These are phyloP conservation scores for Sporothrix luriei DNA, from an alignment of 2,329 filamentous ascomycete species.

Conservation along the genomic window DNA sequence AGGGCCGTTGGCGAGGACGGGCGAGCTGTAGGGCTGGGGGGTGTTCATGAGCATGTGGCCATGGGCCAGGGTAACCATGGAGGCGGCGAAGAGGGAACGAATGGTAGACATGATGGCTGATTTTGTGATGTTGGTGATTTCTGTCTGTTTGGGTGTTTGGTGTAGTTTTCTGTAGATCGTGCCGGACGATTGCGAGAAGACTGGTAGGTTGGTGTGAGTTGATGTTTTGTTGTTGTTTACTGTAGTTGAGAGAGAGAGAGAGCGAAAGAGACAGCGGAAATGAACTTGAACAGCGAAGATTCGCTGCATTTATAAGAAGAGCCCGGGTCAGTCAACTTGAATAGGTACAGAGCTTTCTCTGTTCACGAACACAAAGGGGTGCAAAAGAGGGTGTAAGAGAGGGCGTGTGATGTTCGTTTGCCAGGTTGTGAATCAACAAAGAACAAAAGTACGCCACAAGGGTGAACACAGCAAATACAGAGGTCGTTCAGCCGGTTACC, in stretches of 20 bases:
- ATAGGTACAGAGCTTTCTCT: conserved; percentile 8
- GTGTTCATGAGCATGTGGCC: conserved; percentile 76
- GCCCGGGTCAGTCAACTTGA: conserved; percentile 18
- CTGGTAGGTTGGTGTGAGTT: conserved; percentile 34
- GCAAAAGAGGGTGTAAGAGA: neutral
- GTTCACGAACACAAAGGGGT: conserved; percentile 23
- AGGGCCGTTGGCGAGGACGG: conserved; percentile 61
- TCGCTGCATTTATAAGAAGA: conserved; percentile 21
- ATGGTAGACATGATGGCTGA: conserved; percentile 52
- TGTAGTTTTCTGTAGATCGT: conserved; percentile 40
- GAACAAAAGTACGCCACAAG: conserved; percentile 13
- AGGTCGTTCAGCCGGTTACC: neutral
- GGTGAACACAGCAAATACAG: conserved; percentile 15
- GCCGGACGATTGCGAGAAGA: conserved; percentile 45
- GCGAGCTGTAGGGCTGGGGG: conserved; percentile 63
- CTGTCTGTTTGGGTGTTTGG: neutral
- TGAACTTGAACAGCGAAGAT: conserved; percentile 2
- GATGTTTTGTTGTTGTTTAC: conserved; percentile 9
- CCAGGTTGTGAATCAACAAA: conserved; percentile 1
- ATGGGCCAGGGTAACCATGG: conserved; percentile 61
- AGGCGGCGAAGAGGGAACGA: conserved; percentile 51
- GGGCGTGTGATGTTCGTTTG: conserved; percentile 11
- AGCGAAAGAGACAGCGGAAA: neutral
- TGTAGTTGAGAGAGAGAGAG: neutral
- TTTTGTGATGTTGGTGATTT: conserved; percentile 38